These are phyloP conservation scores for Trichoderma pleuroti DNA, from an alignment of 2,329 filamentous ascomycete species.

Conservation along the genomic window DNA sequence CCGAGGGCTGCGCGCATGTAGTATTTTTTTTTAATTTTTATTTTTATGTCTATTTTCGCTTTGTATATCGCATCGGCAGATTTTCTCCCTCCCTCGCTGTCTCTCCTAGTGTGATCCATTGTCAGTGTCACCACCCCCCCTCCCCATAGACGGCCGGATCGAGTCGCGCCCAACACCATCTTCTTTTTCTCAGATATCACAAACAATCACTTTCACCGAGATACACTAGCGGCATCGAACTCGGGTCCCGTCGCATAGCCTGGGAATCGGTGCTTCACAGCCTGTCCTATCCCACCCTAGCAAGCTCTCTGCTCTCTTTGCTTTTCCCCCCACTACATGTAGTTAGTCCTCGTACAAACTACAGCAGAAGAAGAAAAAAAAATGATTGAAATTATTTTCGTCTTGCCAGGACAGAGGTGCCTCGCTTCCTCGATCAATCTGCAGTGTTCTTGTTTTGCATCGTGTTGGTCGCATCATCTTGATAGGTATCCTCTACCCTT, in stretches of 20 bases:
- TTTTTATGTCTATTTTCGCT: not conserved
- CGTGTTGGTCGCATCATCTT: not conserved
- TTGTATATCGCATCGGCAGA: not conserved
- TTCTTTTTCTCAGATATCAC: not conserved
- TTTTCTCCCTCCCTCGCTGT: not conserved
- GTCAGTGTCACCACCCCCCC: not conserved
- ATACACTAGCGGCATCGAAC: not conserved
- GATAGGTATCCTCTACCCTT: not conserved
- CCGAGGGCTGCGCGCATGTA: not conserved
- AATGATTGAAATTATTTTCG: not conserved
- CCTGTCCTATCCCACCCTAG: not conserved
- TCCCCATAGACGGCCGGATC: not conserved
- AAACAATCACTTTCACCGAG: conserved; percentile 4
- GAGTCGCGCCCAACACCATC: conserved; percentile 2
- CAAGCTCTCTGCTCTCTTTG: not conserved
- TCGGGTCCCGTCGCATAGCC: not conserved
- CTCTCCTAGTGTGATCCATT: not conserved
- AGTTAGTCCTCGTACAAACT: not conserved
- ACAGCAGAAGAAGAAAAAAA: not conserved
- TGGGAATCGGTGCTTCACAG: not conserved
- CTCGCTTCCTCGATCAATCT: not conserved
- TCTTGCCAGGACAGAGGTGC: not conserved
- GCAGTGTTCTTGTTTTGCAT: not conserved
- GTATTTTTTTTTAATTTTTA: not conserved
- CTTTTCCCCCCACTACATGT: not conserved